Evolutionary conservation across 345 rosid species (phyloP).

Genomic region (Trapa incisa): DNA sequence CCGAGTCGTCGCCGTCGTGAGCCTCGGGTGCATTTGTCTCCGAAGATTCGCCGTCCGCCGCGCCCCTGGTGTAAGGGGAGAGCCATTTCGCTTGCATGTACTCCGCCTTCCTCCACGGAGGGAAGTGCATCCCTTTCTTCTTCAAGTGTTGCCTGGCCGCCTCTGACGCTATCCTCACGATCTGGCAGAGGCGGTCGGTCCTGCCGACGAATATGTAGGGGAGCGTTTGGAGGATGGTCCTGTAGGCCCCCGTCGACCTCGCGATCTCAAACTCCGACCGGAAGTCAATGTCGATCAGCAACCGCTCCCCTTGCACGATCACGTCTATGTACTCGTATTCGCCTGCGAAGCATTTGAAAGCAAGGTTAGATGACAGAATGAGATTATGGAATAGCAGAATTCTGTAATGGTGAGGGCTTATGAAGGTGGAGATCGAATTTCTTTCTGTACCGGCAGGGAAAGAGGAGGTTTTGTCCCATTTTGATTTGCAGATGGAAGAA

Average conservation of each 20-base stretch:
- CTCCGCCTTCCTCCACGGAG: conserved; percentile 85
- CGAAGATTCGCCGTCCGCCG: conserved; percentile 4
- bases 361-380: neutral
- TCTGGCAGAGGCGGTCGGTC: conserved; percentile 54
- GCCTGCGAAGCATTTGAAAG: conserved; percentile 29
- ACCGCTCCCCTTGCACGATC: conserved; percentile 40
- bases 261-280: conserved; percentile 82
- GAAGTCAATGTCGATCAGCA: conserved; percentile 70
- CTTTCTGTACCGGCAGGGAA: conserved; percentile 52
- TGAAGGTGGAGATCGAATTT: no score
- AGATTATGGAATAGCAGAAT: neutral
- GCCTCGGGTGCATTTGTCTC: neutral
- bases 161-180: conserved; percentile 47
- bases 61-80: conserved; percentile 31
- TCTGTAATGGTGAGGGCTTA: neutral
- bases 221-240: conserved; percentile 50
- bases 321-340: conserved; percentile 72
- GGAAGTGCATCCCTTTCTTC: conserved; percentile 79
- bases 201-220: conserved; percentile 69
- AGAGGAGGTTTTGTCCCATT: conserved; percentile 66
- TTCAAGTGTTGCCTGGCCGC: conserved; percentile 71
- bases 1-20: neutral
- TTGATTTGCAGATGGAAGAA: conserved; percentile 69
- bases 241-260: conserved; percentile 65
- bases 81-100: conserved; percentile 85